Conservation (phyloP, 2,329 filamentous ascomycete species). For the Akanthomyces lecanii region DNA sequence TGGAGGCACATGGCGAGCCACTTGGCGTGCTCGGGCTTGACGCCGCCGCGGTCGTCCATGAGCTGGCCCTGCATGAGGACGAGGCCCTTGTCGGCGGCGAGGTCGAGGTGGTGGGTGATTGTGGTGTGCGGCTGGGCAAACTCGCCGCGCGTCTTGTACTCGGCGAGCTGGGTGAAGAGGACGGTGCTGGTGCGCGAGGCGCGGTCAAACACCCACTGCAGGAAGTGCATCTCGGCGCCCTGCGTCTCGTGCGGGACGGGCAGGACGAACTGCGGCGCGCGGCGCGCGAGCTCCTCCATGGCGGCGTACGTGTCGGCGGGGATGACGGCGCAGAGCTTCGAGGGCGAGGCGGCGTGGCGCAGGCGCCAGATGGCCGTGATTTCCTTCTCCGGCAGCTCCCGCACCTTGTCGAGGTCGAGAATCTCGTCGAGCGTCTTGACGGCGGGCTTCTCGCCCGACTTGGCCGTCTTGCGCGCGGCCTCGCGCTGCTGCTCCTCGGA, state of each 20-base stretch:
- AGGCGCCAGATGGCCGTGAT: constrained; percentile 88
- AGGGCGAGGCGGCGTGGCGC: constrained; percentile 68
- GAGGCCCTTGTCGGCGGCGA: constrained; percentile 67
- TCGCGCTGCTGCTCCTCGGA: constrained; percentile 5
- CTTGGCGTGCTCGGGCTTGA: constrained; percentile 75
- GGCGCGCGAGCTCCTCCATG: constrained; percentile 67
- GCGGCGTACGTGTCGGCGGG: constrained; percentile 67
- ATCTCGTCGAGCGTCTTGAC: constrained; percentile 48
- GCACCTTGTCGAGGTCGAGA: constrained; percentile 76
- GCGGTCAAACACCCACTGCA: constrained; percentile 90
- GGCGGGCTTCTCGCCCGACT: constrained; percentile 26
- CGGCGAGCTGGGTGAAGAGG: constrained; percentile 88
- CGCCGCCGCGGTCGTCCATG: constrained; percentile 70
- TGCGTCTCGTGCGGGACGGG: constrained; percentile 66
- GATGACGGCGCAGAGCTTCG: constrained; percentile 80
- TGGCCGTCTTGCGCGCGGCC: constrained; percentile 21
- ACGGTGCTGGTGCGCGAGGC: constrained; percentile 64
- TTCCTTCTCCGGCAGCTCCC: constrained; percentile 69
- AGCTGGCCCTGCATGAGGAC: constrained; percentile 85
- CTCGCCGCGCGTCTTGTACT: constrained; percentile 87
- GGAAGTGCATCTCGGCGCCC: constrained; percentile 89
- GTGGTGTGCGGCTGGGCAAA: constrained; percentile 91
- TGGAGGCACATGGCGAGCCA: constrained; percentile 92
- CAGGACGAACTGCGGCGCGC: constrained; percentile 84
- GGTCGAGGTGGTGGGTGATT: constrained; percentile 83